Evolutionary conservation across 2,329 filamentous ascomycete species (phyloP), one percentile per base, ranked within the genome.

Genomic region (Colletotrichum sojae): DNA sequence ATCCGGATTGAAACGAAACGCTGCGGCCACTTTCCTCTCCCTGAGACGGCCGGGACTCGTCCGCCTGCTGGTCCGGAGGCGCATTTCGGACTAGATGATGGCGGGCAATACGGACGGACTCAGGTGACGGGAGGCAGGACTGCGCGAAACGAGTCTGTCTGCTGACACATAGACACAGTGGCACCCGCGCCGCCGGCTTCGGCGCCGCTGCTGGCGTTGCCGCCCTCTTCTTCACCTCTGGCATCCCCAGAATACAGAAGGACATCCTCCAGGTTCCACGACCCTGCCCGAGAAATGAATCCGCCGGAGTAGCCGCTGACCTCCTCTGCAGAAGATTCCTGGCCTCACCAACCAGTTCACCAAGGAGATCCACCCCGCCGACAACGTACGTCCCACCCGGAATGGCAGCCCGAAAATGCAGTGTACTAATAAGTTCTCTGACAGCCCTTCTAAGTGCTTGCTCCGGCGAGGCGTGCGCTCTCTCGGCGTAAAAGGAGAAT

Each of bases 171-270:
- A 1, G 18, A 18, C 4, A 71, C 71, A 91, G 89, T 71, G 85
- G 83, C 69, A 63, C 86, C 71, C 87, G 84, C 72, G 73, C 85
- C 56, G 88, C 82, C 67, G 81, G 83, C 63, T 89, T 89, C 75
- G 88, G 88, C 68, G 88, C 82, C 70, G 86, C 88, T 67, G 87
- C 86, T 70, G 85, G 85, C 74, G 83, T 89, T 72, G 87, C 82
- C 72, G 81, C 89, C 71, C 84, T 91, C 74, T 89, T 87, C 84
- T 89, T 83, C 78, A 83, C 86, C 72, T 90, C 88, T 48, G 89
- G 89, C 73, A 86, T 91, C 56, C 90, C 90, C 73, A 85, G 83
- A 78, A 82, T 91, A 73, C 82, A 88, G 79, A 77, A 76, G 55
- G 90, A 92, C 75, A 83, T 92, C 72, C 84, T 91, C 72, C 80